Percentiles rank a stretch among this genome's conserved stretches.
phyloP scores from a whole-genome alignment of 352 stramenopile species.

The Pythium brachiatum region DNA sequence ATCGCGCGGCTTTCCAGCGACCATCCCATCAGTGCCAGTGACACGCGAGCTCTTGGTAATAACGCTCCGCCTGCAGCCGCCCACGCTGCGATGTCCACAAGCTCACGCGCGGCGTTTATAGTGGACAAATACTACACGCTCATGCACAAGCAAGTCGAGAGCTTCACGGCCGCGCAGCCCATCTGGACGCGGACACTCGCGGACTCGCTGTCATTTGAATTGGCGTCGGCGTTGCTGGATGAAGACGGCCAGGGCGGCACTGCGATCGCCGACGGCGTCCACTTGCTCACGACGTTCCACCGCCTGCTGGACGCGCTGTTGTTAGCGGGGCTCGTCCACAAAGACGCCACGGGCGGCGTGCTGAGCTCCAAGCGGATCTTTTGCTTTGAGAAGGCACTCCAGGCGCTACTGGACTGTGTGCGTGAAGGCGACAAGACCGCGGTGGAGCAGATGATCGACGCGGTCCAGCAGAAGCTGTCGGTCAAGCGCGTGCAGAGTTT shows the following conservation, averaged over 20 bases:
- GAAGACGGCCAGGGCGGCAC: slow-evolving; percentile 27
- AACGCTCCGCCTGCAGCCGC: slow-evolving; percentile 22
- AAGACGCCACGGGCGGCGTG: slow-evolving; percentile 47
- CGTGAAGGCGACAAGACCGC: slow-evolving; percentile 56
- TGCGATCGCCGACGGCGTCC: slow-evolving; percentile 43
- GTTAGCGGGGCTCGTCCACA: slow-evolving; percentile 46
- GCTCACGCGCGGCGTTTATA: slow-evolving; percentile 42
- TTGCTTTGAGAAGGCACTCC: slow-evolving; percentile 64
- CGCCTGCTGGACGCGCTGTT: slow-evolving; percentile 52
- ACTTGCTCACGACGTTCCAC: slow-evolving; percentile 58
- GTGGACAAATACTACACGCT: slow-evolving; percentile 58
- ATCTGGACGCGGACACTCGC: slow-evolving; percentile 58
- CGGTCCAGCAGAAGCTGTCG: slow-evolving; percentile 66
- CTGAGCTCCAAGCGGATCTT: slow-evolving; percentile 59
- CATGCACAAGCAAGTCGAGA: slow-evolving; percentile 40
- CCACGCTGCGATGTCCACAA: slow-evolving; percentile 37
- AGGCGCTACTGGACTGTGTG: slow-evolving; percentile 60
- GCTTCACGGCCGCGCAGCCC: slow-evolving; percentile 36
- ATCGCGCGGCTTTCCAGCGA: slow-evolving; percentile 35
- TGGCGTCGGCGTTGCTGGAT: slow-evolving; percentile 45
- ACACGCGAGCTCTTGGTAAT: neutral
- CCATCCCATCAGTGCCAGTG: neutral
- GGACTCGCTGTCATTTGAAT: slow-evolving; percentile 50
- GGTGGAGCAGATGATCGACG: slow-evolving; percentile 66
- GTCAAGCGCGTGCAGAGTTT: slow-evolving; percentile 66